Evolutionary conservation across 2,329 filamentous ascomycete genomes (phyloP), one percentile per base, ranked within the genome.

Genomic region (Thelonectria olida): DNA sequence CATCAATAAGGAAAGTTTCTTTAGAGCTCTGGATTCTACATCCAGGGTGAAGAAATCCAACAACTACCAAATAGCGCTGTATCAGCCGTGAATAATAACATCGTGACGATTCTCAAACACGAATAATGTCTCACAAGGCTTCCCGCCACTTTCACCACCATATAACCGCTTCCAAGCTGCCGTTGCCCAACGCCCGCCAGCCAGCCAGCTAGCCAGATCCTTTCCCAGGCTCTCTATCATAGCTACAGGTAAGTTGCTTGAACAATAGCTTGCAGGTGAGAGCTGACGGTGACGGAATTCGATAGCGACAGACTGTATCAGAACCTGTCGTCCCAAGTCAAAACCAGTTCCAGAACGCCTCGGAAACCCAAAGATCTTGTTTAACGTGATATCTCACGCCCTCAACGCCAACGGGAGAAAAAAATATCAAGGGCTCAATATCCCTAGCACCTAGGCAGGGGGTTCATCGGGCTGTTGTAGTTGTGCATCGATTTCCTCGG

Each of bases 401-500:
- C 62, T 62, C 53, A 72, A 72, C 69, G 69, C 69, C 69, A 52
- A 62, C 54, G 52, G 45, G 25, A 62, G 52, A 63, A 48, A 36
- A 45, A 59, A 52, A 61, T 44, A 36, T 55, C 23, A 56, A 48
- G 34, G 42, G 8, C 12, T 10, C 36, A 48, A 39, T 28, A 28
- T 59, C 41, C 54, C 65, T 71, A 47, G 69, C 65, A 31, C 62
- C 66, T 49, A 34, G 6, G 63, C 56, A 47, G 66, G 65, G 49
- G 59, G 44, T 34, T 72, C 75, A 17, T 82, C 79, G 2, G 76
- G 68, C 65, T 83, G 81, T 56, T 83, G 81, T 58, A 88, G 71
- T 67, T 87, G 85, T 41, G 82, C 77, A 59, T 85, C 83, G 44
- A 87, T 82, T 52, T 87, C 85, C 17, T 87, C 85, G 2, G 81